phyloP scores from a whole-genome alignment of 805 yeast genomes.

The Wickerhamiella lipophila region DNA sequence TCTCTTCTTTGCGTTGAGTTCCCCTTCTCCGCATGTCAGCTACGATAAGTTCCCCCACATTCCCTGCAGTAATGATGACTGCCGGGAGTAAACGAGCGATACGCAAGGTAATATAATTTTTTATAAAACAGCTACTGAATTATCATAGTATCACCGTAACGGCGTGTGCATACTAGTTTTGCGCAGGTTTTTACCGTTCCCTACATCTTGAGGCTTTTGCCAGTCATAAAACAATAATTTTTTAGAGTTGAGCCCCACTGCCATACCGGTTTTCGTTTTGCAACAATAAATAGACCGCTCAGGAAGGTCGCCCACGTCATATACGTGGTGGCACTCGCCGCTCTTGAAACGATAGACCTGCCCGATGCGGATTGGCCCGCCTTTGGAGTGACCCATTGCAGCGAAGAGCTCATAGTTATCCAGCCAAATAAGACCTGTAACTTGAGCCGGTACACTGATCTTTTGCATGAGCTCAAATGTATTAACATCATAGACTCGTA shows the following conservation, averaged over 20 bases:
- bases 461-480: not conserved
- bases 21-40: conserved; percentile 1
- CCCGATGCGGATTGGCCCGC: not conserved
- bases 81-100: too few relatives aligned
- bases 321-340: not conserved
- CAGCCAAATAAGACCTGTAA: conserved; percentile 7
- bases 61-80: too few relatives aligned
- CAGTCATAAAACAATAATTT: not conserved
- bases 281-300: not conserved
- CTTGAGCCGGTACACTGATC: conserved; percentile 4
- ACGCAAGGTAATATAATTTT: too few relatives aligned
- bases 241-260: conserved; percentile 4
- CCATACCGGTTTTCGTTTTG: not conserved
- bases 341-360: conserved; percentile 4
- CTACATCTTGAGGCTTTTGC: not conserved
- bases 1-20: not conserved
- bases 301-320: not conserved
- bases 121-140: not conserved
- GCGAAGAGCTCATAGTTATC: conserved; percentile 5
- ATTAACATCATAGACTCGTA: not conserved
- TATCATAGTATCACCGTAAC: not conserved
- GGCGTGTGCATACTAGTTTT: not conserved
- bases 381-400: conserved; percentile 6
- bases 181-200: not conserved
- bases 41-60: too few relatives aligned